Base-by-base conservation (phyloP, 176 grass and related monocot genomes). In the Rhipidocladum racemiflorum region DNA sequence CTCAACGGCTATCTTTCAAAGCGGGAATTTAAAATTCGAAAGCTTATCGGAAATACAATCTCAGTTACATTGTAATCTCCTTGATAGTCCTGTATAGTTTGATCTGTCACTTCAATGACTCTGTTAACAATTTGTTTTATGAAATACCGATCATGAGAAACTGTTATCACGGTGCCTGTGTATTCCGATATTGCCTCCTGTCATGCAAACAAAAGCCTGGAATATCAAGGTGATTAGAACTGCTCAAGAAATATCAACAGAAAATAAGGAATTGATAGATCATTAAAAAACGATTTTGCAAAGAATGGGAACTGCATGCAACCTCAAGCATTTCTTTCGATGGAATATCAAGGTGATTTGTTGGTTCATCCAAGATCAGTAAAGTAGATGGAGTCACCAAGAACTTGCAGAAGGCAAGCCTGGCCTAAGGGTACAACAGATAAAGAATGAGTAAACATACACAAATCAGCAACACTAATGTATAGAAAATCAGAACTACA, bases 271-370 rank as follows among this genome's bases (percentile, higher is more conserved):
- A 70, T 18, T 28, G 61, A 24, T n/a, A 44, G 40, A 77, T n/a
- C 17, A 72, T 39, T 70, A 74, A 82, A 76, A 66, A 60, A 49
- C 72, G 68, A 60, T 46, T 84, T 46, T 80, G n/a, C 28, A 61
- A 76, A 76, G 54, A 50, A 67, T 11, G 4, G 27, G 24, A 68
- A 84, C 27, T 46, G 35, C 65, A 71, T 70, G 72, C 23, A 67
- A 99, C 96, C 88, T 99, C 96, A 70, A 99, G 91, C 96, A 99
- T 99, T 79, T 99, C 96, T 91, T 99, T 99, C 24, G 96, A 93
- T 85, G 96, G 96, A 46, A 99, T 99, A 83, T 99, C 96, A 62
- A 99, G 92, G 84, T 99, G 96, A 73, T 99, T 99, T 83, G 96
- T 99, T 32, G 96, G 96, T 87, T 99, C 96, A 81, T 99, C 96